Conservation (phyloP, 768 basidiomycete genomes). For the Termitomyces sp. region DNA sequence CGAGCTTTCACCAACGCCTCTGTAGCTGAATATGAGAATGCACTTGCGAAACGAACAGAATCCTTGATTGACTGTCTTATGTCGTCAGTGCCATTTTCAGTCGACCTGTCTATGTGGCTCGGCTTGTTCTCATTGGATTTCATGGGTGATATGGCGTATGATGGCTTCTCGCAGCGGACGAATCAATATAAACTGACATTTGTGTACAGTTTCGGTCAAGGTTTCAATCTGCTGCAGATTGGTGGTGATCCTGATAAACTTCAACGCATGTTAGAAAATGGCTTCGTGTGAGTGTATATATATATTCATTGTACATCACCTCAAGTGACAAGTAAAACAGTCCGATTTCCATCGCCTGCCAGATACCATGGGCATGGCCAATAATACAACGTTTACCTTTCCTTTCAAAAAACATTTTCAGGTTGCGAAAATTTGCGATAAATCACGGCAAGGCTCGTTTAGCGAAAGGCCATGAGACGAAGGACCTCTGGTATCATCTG, state of each 20-base stretch:
- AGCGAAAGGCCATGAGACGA: constrained; percentile 15
- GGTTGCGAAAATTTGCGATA: constrained; percentile 19
- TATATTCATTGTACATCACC: not conserved
- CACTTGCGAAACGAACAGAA: constrained; percentile 22
- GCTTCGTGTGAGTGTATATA: constrained; percentile 12
- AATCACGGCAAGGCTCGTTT: constrained; percentile 15
- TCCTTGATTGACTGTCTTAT: constrained; percentile 25
- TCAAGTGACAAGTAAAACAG: not conserved
- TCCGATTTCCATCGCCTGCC: constrained; percentile 13
- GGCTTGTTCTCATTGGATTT: constrained; percentile 33
- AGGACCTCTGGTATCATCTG: constrained; percentile 37
- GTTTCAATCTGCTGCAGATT: constrained; percentile 28
- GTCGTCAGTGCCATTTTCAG: not conserved
- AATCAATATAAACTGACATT: not conserved
- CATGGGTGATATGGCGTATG: constrained; percentile 36
- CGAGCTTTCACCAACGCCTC: constrained; percentile 32
- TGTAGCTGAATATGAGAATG: constrained; percentile 32
- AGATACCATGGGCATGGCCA: constrained; percentile 19
- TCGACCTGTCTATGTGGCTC: constrained; percentile 28
- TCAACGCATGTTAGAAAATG: constrained; percentile 14
- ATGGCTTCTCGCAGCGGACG: not conserved
- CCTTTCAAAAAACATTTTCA: constrained; percentile 17
- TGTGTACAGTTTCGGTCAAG: constrained; percentile 24
- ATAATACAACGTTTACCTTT: constrained; percentile 22
- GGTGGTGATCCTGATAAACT: constrained; percentile 26